phyloP scores from a whole-genome alignment of 192 early-diverging fungal species.

The Paraglomus occultum region DNA sequence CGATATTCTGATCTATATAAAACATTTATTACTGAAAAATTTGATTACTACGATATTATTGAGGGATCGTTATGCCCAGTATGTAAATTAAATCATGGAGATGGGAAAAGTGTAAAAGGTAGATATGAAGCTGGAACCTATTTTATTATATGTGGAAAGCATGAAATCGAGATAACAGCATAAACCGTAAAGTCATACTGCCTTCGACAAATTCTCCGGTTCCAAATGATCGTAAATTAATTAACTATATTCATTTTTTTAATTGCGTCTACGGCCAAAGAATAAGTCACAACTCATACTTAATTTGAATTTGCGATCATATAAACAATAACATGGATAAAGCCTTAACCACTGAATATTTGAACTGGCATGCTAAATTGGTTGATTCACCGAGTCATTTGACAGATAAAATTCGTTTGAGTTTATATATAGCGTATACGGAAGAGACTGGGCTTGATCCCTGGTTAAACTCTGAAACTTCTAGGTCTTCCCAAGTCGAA shows the following conservation, averaged over 20 bases:
- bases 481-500: not conserved
- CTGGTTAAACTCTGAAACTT: conserved; percentile 14
- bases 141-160: conserved; percentile 20
- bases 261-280: no score
- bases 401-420: conserved; percentile 27
- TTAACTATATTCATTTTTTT: conserved; percentile 4
- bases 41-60: conserved; percentile 4
- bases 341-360: conserved; percentile 24
- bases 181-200: conserved; percentile 8
- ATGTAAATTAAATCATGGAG: conserved; percentile 14
- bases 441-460: conserved; percentile 15
- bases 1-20: no score
- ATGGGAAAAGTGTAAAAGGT: conserved; percentile 12
- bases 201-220: conserved; percentile 18
- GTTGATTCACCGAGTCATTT: conserved; percentile 17
- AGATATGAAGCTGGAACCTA: conserved; percentile 10
- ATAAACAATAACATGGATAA: conserved; percentile 27
- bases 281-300: no score
- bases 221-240: conserved; percentile 6
- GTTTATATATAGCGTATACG: conserved; percentile 11
- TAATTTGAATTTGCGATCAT: conserved; percentile 23
- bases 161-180: conserved; percentile 11
- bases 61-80: conserved; percentile 14
- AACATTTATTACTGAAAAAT: not conserved
- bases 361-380: conserved; percentile 23